Base-by-base conservation (phyloP, 139 green algal genomes). In the Parachlorella kessleri region DNA sequence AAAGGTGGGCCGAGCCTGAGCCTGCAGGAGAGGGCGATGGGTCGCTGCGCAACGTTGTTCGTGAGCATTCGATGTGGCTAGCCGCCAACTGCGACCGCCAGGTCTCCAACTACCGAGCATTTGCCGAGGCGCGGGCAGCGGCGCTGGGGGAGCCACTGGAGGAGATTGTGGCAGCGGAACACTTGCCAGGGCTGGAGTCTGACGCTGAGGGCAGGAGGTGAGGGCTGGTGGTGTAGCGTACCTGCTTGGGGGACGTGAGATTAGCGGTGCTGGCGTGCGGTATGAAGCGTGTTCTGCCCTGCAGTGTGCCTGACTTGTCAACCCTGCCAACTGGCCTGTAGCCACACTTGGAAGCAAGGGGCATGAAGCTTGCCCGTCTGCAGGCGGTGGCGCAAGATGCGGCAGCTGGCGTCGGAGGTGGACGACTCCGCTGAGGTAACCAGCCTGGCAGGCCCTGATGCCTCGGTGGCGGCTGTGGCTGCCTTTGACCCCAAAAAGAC, bases 61-160 rank as follows among this genome's bases (percentile, higher is more conserved):
- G 72, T 32, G 92, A 97, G 82, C 92, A 98, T 84, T 55, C 70
- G 2, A 73, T 30, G n/a, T 98, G 90, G 93, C 73, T 98, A 48
- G 18, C n/a, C 3, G 77, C 82, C 41, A 98, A 97, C 82, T 93
- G 90, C 85, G 78, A 82, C 24, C 79, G 85, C 3, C 94, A 98
- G 83, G 14, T 89, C 30, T 39, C 66, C 14, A 91, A 90, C 81
- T 97, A 97, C 84, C 76, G 85, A 26, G 5, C 8, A 26, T 83
- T 83, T 82, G 84, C 84, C 0, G 79, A 78, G 79, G 54, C 63
- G 68, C 73, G 87, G 3, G 73, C 69, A 7, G 67, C 72, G 23
- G 59, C 83, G 35, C 79, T 91, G 54, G 81, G 81, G 3, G 36
- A 69, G 53, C 74, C 82, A 4, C 73, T 84, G 28, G 82, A 81